These are phyloP conservation scores for Cystodermella granulosa DNA, from an alignment of 1,284 basidiomycete genomes.

Conservation along the genomic window DNA sequence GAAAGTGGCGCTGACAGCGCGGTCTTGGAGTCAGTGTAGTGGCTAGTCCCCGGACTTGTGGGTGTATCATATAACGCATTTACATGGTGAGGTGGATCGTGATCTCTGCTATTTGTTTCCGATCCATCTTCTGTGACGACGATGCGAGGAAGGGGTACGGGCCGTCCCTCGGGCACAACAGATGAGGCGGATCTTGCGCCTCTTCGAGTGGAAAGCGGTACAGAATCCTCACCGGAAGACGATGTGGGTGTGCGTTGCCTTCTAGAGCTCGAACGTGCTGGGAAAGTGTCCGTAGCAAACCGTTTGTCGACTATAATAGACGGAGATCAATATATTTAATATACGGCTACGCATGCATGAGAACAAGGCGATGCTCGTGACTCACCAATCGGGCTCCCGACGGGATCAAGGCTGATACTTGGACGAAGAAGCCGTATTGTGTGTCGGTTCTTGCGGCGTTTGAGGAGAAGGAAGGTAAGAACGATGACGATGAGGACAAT, in stretches of 20 bases:
- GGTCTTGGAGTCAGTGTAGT: not conserved
- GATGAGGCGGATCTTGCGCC: not conserved
- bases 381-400: not conserved
- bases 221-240: no score
- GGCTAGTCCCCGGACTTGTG: no score
- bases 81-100: no score
- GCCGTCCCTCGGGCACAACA: not conserved
- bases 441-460: not conserved
- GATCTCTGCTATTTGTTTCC: no score
- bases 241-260: no score
- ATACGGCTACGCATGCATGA: not conserved
- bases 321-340: not conserved
- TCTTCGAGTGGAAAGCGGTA: not conserved
- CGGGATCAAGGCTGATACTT: not conserved
- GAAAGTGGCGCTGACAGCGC: no score
- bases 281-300: not conserved
- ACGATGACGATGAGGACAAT: constrained; percentile 1
- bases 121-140: no score
- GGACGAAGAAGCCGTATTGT: not conserved
- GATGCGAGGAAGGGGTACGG: not conserved
- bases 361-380: not conserved
- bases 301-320: not conserved
- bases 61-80: no score
- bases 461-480: not conserved
- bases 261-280: not conserved